A percentile compares a stretch with the other conserved stretches of the same genome.
These are phyloP conservation scores for Tetradesmus lagerheimii DNA, from an alignment of 139 green algal genomes.

Conservation along the genomic window DNA sequence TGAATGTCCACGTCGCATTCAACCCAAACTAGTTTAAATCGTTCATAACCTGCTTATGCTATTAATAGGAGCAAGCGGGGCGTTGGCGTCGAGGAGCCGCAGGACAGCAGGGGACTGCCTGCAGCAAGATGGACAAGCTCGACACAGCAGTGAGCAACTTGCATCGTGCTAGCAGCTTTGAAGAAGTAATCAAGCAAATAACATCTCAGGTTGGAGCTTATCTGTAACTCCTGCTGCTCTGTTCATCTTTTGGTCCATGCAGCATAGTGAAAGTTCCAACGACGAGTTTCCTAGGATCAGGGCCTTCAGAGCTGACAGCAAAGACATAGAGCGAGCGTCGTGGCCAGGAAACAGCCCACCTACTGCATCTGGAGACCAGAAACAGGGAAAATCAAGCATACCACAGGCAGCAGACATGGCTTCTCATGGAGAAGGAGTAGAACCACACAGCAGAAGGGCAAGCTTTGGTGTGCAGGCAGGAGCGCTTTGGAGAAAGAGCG, in stretches of 20 bases:
- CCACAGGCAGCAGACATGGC: not conserved
- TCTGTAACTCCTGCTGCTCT: not conserved
- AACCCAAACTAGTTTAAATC: too few relatives aligned
- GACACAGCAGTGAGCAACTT: not conserved
- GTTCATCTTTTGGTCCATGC: not conserved
- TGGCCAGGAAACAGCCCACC: not conserved
- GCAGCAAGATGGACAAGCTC: not conserved
- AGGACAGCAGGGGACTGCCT: not conserved
- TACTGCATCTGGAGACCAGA: not conserved
- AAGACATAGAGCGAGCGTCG: not conserved
- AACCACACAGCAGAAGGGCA: not conserved
- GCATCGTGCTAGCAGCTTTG: too few relatives aligned
- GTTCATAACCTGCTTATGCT: not conserved
- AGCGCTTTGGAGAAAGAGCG: slow-evolving; percentile 76
- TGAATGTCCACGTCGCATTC: too few relatives aligned
- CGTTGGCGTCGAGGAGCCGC: not conserved
- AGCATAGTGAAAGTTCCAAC: not conserved
- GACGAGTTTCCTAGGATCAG: not conserved
- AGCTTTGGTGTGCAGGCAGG: slow-evolving; percentile 51
- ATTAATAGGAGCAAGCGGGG: not conserved
- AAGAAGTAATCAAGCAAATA: too few relatives aligned
- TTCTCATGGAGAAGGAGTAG: not conserved
- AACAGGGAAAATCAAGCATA: not conserved
- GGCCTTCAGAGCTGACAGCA: not conserved
- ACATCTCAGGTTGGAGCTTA: too few relatives aligned